Base-by-base conservation (phyloP, 2,329 filamentous ascomycete genomes). In the Exophiala spinifera region DNA sequence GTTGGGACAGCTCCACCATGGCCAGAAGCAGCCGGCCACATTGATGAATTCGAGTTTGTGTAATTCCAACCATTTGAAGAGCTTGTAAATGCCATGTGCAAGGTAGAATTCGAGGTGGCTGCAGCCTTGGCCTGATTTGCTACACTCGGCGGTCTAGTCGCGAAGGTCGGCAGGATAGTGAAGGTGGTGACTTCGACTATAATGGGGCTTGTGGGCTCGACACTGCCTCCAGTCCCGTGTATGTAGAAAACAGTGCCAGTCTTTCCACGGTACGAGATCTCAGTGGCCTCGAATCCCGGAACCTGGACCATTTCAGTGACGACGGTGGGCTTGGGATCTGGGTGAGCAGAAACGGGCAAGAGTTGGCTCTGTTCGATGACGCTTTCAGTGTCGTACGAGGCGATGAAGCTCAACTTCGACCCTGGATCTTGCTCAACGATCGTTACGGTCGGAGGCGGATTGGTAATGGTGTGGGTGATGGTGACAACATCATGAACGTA, bases 231-330 rank as follows among this genome's bases (percentile, higher is more conserved):
- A 21, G 53, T 51, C 37, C 57, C 46, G n/a, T 51, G 55, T 40
- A 51, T 17, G 51, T 61, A 61, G 48, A 57, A 56, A 7, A 60
- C 57, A 2, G 57, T 52, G 11, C n/a, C 42, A 33, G 51, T 51
- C 39, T 53, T 25, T 4, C 14, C 23, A 25, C 8, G 47, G 49
- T 60, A 49, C 15, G 57, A 17, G 20, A 57, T 21, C 39, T 63
- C 61, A n/a, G 61, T 63, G 14, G 54, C 61, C 39, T 55, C 50
- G 39, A 53, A 59, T 20, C 60, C 61, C 36, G 60, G 57, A 36
- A 57, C 60, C 4, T 2, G n/a, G 36, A 61, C 47, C 7, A 58
- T 47, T 33, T 61, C 37, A 40, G 54, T 60, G 52, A 61, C 60
- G 11, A 49, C 40, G 19, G 51, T 34, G 8, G 55, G 48, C 10